Base-by-base conservation (phyloP, 352 stramenopile genomes). In the Pythium sukuiense region DNA sequence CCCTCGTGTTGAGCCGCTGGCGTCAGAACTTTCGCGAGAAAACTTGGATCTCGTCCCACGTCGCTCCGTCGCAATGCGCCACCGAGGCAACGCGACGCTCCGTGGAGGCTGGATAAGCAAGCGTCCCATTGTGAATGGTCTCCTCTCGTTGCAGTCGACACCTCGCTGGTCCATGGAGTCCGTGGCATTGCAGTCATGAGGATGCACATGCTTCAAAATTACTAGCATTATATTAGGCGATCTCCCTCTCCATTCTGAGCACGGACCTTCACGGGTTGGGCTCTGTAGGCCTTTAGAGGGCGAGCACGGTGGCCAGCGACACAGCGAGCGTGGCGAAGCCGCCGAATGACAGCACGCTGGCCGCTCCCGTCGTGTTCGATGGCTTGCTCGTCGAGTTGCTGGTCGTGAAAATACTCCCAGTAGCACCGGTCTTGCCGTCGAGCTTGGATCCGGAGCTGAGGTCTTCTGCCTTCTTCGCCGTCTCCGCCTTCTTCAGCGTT, bases 401-500 rank as follows among this genome's bases (percentile, higher is more conserved):
- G 1, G 11, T 3, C 11, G 11, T 43, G 11, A 43, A 1, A 13
- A 43, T 13, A 1, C 37, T 43, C 11, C 37, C 37, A 13, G 37
- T 43, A 1, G 53, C 53, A 0, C 53, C n/a, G 48, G 60, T 13
- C 53, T 64, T 12, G 69, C 56, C 1, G 20, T 62, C 3, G 35
- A 37, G 7, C 27, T 59, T 43, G 12, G 11, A 24, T 30, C 27
- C 54, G 0, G 56, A 54, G 0, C 37, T 20, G 18, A 54, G 56
- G 0, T 62, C 32, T 2, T 53, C 27, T 39, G 9, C 33, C 33
- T 39, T 39, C 14, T 59, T 41, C 9, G 57, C 37, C 1, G 79
- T 85, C 52, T 48, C 67, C 2, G 81, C 79, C 69, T 87, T 88
- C 27, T 59, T 54, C 2, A 90, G 72, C 13, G 37, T 72, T 1